A percentile compares a stretch with the other conserved stretches of the same genome.
Evolutionary conservation across 2,329 filamentous ascomycete species (phyloP).

Genomic region (Aschersonia sp.): DNA sequence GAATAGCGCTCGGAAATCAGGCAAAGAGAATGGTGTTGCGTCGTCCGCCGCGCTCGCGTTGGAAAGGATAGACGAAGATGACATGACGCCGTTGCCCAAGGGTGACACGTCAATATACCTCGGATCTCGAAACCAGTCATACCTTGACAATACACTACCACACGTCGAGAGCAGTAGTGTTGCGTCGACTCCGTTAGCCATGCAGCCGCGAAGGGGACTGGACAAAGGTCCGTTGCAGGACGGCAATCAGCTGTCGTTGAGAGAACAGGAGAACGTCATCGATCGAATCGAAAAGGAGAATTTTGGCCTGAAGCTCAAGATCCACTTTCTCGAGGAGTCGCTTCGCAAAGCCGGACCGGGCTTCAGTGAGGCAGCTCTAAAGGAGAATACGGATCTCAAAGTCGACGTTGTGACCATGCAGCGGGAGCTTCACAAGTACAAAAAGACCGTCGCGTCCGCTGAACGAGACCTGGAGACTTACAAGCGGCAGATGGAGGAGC

Average conservation of each 20-base stretch:
- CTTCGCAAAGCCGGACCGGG: constrained; percentile 76
- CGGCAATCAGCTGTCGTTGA: constrained; percentile 78
- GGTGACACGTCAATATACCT: constrained; percentile 61
- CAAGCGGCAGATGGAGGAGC: constrained; percentile 64
- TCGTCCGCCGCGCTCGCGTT: constrained; percentile 55
- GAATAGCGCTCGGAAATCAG: constrained; percentile 53
- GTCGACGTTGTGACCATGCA: constrained; percentile 85
- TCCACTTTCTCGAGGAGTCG: constrained; percentile 89
- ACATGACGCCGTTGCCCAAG: constrained; percentile 59
- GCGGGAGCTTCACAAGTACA: constrained; percentile 71
- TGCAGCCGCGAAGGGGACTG: constrained; percentile 47
- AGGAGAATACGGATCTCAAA: constrained; percentile 93
- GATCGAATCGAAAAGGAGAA: constrained; percentile 98
- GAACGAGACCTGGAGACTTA: constrained; percentile 81
- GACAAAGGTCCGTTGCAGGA: constrained; percentile 60
- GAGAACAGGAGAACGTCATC: constrained; percentile 90
- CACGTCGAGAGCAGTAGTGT: constrained; percentile 66
- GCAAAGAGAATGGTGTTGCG: constrained; percentile 46
- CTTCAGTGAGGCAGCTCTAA: constrained; percentile 76
- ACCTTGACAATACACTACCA: constrained; percentile 57
- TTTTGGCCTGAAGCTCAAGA: constrained; percentile 90
- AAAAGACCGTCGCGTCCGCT: constrained; percentile 67
- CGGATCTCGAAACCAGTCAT: constrained; percentile 48
- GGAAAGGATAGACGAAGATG: constrained; percentile 51
- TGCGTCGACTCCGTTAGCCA: constrained; percentile 67